Conservation (phyloP, 2,329 filamentous ascomycete genomes). For the Torrubiella hemipterigena region DNA sequence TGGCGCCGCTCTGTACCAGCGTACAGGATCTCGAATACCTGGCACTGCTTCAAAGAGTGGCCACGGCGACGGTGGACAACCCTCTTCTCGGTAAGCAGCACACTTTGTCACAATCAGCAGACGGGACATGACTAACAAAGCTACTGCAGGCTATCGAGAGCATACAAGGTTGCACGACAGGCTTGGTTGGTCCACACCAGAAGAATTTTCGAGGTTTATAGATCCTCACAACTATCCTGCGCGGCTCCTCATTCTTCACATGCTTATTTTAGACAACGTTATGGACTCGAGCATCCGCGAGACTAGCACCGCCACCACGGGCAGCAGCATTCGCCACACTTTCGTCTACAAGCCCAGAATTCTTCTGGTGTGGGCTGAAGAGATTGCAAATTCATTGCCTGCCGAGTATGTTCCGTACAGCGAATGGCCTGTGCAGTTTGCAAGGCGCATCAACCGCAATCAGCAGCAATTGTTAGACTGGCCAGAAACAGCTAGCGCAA, state of each 20-base stretch:
- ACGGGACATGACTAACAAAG: neutral
- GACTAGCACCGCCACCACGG: constrained; percentile 2
- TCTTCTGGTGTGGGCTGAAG: constrained; percentile 25
- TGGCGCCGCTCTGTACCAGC: constrained; percentile 5
- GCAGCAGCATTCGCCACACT: constrained; percentile 3
- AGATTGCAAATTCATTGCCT: constrained; percentile 19
- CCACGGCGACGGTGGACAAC: constrained; percentile 2
- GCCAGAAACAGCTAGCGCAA: constrained; percentile 3
- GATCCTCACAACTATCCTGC: constrained; percentile 4
- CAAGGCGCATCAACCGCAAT: constrained; percentile 10
- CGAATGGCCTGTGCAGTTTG: constrained; percentile 17
- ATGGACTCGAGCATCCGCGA: constrained; percentile 5
- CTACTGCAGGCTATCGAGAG: constrained; percentile 4
- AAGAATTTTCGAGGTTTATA: constrained; percentile 4
- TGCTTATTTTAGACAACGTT: constrained; percentile 6
- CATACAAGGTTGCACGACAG: constrained; percentile 6
- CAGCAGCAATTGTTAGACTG: no score
- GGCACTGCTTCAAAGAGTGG: constrained; percentile 5
- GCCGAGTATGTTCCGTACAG: constrained; percentile 18
- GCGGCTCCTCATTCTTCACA: constrained; percentile 5
- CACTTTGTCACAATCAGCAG: neutral
- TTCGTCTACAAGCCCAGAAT: constrained; percentile 13
- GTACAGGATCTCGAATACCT: constrained; percentile 5
- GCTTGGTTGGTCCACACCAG: constrained; percentile 1
- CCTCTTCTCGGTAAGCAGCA: constrained; percentile 1